Percentiles rank a stretch among this genome's conserved stretches.
phyloP scores from a whole-genome alignment of 306 rosid genomes.

The Fragaria iinumae region DNA sequence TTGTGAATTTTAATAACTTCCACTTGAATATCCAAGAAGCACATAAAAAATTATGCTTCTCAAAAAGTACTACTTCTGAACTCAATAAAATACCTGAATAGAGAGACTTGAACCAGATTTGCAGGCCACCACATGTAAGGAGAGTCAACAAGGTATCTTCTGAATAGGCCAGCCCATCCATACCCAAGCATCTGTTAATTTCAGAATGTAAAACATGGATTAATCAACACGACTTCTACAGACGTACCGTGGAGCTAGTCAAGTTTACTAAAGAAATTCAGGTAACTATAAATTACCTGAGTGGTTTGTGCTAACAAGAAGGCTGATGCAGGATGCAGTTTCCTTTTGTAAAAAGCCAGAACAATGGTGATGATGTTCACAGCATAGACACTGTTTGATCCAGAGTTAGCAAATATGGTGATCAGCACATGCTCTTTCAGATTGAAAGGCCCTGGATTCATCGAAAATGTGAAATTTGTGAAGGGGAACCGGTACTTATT shows the following conservation, averaged over 20 bases:
- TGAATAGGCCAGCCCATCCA: constrained; percentile 94
- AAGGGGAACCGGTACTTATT: constrained; percentile 33
- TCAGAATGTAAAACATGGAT: neutral
- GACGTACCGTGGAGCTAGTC: neutral
- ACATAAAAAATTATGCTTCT: neutral
- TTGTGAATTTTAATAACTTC: neutral
- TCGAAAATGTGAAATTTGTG: constrained; percentile 51
- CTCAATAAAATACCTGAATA: constrained; percentile 53
- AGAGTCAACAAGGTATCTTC: constrained; percentile 78
- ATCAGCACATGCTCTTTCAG: constrained; percentile 82
- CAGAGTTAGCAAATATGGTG: constrained; percentile 74
- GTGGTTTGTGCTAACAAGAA: constrained; percentile 65
- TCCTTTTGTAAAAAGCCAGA: constrained; percentile 72
- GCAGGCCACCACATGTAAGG: constrained; percentile 99
- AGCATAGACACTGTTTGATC: constrained; percentile 68
- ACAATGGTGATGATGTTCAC: constrained; percentile 70
- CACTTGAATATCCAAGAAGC: neutral
- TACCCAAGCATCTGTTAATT: constrained; percentile 79
- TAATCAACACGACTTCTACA: neutral
- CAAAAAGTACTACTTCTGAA: neutral
- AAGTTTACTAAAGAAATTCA: neutral
- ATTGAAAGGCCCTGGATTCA: constrained; percentile 83
- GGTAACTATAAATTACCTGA: constrained; percentile 43
- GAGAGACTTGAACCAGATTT: constrained; percentile 81
- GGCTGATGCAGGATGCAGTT: constrained; percentile 58